Percentiles rank a stretch among this genome's conserved stretches.
Evolutionary conservation across 306 rosid species (phyloP).

Genomic region (Vigna radiata): DNA sequence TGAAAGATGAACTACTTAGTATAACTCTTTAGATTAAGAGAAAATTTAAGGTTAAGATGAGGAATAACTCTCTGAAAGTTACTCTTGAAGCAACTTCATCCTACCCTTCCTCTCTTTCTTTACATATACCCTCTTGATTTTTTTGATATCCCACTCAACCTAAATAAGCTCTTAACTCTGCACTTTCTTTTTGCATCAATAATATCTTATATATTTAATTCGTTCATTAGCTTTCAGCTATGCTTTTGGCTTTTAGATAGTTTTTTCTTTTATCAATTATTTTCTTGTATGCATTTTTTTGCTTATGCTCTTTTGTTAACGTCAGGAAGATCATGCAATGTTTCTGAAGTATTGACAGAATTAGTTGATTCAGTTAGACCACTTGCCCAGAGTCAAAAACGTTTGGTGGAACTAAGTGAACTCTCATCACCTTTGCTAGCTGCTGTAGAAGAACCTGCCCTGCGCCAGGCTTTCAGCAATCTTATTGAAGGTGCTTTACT

Average conservation of each 20-base stretch:
- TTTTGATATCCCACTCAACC: constrained; percentile 15
- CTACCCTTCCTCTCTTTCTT: no score
- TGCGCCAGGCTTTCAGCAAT: constrained; percentile 97
- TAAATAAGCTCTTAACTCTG: constrained; percentile 9
- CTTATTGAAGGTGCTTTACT: constrained; percentile 87
- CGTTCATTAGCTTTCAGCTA: not conserved
- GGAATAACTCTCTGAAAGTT: no score
- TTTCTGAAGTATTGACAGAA: constrained; percentile 78
- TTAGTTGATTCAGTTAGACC: constrained; percentile 85
- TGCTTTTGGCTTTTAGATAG: constrained; percentile 28
- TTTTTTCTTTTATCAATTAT: constrained; percentile 12
- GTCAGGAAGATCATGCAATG: constrained; percentile 98
- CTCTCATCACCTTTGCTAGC: constrained; percentile 66
- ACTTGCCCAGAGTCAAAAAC: constrained; percentile 77
- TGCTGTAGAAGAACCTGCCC: constrained; percentile 88
- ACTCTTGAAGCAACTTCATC: no score
- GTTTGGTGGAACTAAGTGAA: constrained; percentile 64
- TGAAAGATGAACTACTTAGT: no score
- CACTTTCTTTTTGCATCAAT: constrained; percentile 26
- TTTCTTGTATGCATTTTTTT: constrained; percentile 45
- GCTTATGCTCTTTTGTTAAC: constrained; percentile 61
- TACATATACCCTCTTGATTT: not conserved
- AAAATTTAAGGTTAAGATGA: no score
- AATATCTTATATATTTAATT: constrained; percentile 15
- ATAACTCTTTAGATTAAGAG: no score